Base-by-base conservation (phyloP, 1,284 basidiomycete genomes). In the Butyriboletus appendiculatus region DNA sequence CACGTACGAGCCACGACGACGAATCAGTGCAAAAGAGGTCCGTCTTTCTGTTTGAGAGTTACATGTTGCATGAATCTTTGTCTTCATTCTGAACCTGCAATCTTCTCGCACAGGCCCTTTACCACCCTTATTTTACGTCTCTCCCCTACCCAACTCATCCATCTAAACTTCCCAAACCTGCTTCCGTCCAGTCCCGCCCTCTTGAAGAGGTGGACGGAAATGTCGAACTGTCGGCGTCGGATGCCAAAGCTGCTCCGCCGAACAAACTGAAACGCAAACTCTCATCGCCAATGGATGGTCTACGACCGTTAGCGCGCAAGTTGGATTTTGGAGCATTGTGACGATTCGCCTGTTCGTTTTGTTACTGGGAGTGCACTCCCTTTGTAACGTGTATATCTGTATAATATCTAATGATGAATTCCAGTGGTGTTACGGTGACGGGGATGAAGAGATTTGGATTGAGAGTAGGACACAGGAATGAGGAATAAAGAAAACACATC, bases 1-100 rank as follows among this genome's bases (percentile, higher is more conserved):
- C 16, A 77, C 82, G 8, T 98, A 92, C 66, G 94, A 99, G 65
- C 97, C 97, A 8, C 78, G 84, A 34, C 86, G 83, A 63, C 86
- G 97, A 3, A 86, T 95, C 49, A 80, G 81, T 42, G 92, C 95
- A n/a, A 80, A 78, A 72, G 84, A 92, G 62, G 93, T 92, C 54
- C 12, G 48, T 59, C 52, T 41, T 42, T 59, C 48, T 46, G 39
- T 43, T 53, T 16, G 38, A 32, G 33, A 16, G 47, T 33, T 16
- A 26, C 3, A 12, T 18, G 11, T 45, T 11, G 28, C 41, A 20
- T 14, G 15, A 24, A 22, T 12, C 18, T 32, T 16, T 4, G n/a
- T 26, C 20, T 47, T 50, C 22, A 45, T 39, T 28, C 48, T 58
- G 41, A 62, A 48, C 35, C 24, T 18, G 10, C n/a, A 33, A 3